Evolutionary conservation across 164 flowering plant species (phyloP).

Genomic region (Nelumbo lutea): DNA sequence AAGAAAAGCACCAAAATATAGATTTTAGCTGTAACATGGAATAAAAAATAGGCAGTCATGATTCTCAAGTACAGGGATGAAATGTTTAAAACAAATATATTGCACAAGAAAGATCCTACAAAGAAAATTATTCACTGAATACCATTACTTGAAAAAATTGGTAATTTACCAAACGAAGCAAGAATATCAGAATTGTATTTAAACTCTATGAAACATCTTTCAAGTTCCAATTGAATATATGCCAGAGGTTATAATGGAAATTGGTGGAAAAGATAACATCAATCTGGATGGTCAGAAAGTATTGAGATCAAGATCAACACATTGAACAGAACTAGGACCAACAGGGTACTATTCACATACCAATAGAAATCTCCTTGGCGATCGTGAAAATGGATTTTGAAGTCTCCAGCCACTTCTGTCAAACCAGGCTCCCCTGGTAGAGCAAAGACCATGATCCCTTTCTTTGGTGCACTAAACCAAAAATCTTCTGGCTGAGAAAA

Average conservation of each 20-base stretch:
- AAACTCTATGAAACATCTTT: background rate
- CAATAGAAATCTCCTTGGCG: conserved; percentile 97
- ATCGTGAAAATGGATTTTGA: conserved; percentile 91
- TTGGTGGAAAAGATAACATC: background rate
- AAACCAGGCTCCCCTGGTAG: conserved; percentile 97
- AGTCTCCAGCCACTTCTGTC: conserved; percentile 84
- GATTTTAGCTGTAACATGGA: background rate
- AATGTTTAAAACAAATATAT: too few relatives aligned
- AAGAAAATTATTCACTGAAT: too few relatives aligned
- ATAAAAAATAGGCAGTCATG: background rate
- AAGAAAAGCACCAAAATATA: background rate
- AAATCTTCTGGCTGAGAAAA: conserved; percentile 79
- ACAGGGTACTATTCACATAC: conserved; percentile 29
- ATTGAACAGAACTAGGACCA: conserved; percentile 1
- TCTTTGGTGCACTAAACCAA: conserved; percentile 95
- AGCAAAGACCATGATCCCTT: conserved; percentile 95
- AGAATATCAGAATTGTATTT: too few relatives aligned
- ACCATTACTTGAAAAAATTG: too few relatives aligned
- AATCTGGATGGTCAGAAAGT: background rate
- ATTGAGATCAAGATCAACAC: background rate
- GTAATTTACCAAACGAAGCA: too few relatives aligned
- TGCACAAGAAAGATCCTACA: too few relatives aligned
- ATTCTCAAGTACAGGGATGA: background rate
- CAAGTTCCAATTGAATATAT: background rate
- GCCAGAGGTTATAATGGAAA: background rate